Base-by-base conservation (phyloP, 495 filamentous ascomycete species). In the Xylaria flabelliformis region DNA sequence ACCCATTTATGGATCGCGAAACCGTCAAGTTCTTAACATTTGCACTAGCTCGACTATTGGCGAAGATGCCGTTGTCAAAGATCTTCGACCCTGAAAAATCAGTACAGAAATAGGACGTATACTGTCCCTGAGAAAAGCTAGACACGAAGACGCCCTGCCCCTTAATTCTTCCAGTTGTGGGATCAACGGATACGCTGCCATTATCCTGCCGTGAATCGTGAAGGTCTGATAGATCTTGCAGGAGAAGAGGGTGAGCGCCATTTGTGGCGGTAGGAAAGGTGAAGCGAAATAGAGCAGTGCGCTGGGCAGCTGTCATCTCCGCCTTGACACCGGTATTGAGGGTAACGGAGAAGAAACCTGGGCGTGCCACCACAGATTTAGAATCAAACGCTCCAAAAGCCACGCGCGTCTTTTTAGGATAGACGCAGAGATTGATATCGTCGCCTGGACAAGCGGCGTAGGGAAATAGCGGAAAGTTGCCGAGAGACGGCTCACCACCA, bases 381-480 rank as follows among this genome's bases (percentile, higher is more conserved):
- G 84, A 84, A 42, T 82, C 78, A 78, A 86, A 88, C 17, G 75
- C 51, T 0, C 82, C 82, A 68, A 77, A 78, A 0, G 74, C 74
- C 32, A 70, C 24, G 0, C 84, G 77, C 1, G 70, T 73, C 56
- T 76, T 83, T 73, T 89, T 88, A 32, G 88, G 86, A 77, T 88
- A 94, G 24, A 81, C 83, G 76, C 92, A 94, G 21, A 84, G 82
- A 73, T 91, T 84, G 68, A 93, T 75, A 70, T 91, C 87, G 62
- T 91, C 86, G n/a, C 82, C 84, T 0, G 89, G 86, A 70, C 92
- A 95, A 63, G 85, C 81, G 24, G 87, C 84, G 69, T 91, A 89
- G 2, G 91, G 85, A 70, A 95, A 94, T 1, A 94, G 82, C 6
- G 92, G 88, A 66, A 94, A 94, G 80, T 93, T 93, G 42, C 92